Percentiles rank a stretch among this genome's conserved stretches.
Conservation (phyloP, 345 rosid species). For the Arabis alpina region DNA sequence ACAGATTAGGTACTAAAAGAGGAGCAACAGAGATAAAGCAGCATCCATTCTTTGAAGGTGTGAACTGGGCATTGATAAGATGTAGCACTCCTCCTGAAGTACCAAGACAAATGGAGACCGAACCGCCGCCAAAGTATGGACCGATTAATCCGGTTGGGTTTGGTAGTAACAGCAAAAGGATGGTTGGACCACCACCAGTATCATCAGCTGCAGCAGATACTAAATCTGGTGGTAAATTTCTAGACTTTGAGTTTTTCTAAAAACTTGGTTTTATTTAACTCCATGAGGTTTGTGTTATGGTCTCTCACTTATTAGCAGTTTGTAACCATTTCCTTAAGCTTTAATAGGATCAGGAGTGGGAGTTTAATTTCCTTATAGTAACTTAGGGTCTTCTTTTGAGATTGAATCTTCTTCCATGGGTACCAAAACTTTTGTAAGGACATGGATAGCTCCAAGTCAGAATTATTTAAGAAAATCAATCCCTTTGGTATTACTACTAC, state of each 20-base stretch:
- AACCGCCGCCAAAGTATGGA: conserved; percentile 67
- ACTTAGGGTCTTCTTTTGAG: conserved; percentile 26
- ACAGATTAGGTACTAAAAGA: conserved; percentile 88
- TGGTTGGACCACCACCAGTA: conserved; percentile 46
- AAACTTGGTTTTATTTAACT: conserved; percentile 25
- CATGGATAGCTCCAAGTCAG: conserved; percentile 26
- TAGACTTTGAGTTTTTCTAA: conserved; percentile 94
- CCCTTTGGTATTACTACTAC: conserved; percentile 15
- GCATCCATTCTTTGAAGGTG: conserved; percentile 95
- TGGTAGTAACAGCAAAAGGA: conserved; percentile 73
- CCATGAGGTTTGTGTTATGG: conserved; percentile 34
- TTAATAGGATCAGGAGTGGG: conserved; percentile 7
- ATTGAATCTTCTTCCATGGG: conserved; percentile 34
- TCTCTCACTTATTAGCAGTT: conserved; percentile 23
- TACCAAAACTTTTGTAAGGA: conserved; percentile 38
- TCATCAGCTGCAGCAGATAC: conserved; percentile 47
- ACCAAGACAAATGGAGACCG: conserved; percentile 76
- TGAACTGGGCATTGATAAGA: conserved; percentile 96
- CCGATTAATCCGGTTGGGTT: conserved; percentile 67
- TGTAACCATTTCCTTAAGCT: conserved; percentile 26
- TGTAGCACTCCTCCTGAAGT: conserved; percentile 98
- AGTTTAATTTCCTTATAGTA: conserved; percentile 11
- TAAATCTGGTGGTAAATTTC: conserved; percentile 86
- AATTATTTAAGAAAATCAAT: conserved; percentile 22
- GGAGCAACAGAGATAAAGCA: conserved; percentile 99